Conservation (phyloP, 2,329 filamentous ascomycete genomes). For the Fusarium sp. region DNA sequence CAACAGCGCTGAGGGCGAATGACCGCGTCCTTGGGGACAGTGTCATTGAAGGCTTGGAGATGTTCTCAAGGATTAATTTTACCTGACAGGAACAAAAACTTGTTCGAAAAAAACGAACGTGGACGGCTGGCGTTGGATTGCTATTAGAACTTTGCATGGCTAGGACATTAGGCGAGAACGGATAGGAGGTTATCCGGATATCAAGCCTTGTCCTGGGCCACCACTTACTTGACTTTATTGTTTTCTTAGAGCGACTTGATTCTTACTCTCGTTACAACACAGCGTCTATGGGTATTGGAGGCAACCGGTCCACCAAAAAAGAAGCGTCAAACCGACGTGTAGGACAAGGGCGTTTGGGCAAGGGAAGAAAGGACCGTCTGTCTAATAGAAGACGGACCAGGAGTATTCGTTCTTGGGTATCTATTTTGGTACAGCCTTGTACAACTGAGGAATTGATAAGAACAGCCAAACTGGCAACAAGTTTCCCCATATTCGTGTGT, state of each 20-base stretch:
- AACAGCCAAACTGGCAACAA: slow-evolving; percentile 31
- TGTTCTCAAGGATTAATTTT: background rate
- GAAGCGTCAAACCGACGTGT: slow-evolving; percentile 18
- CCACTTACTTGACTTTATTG: slow-evolving; percentile 7
- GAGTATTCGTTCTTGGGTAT: slow-evolving; percentile 42
- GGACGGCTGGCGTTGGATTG: slow-evolving; percentile 10
- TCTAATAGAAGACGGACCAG: slow-evolving; percentile 29
- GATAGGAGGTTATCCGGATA: background rate
- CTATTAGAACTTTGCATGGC: background rate
- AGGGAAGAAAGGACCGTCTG: slow-evolving; percentile 32
- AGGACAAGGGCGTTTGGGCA: slow-evolving; percentile 36
- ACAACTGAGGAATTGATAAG: slow-evolving; percentile 35
- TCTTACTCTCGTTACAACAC: slow-evolving; percentile 36
- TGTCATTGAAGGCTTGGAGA: background rate
- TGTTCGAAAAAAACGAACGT: slow-evolving; percentile 1
- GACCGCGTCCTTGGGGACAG: background rate
- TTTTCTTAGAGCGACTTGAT: slow-evolving; percentile 32
- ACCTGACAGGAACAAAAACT: slow-evolving; percentile 10
- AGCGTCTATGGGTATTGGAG: slow-evolving; percentile 34
- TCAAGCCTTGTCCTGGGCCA: background rate
- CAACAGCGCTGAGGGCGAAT: background rate
- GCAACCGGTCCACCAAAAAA: slow-evolving; percentile 24
- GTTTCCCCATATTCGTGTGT: slow-evolving; percentile 7
- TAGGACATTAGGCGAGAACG: background rate
- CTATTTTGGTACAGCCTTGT: slow-evolving; percentile 39